Evolutionary conservation across 1,139 yeast species (phyloP).

Genomic region (Saccharomyces hybrid): DNA sequence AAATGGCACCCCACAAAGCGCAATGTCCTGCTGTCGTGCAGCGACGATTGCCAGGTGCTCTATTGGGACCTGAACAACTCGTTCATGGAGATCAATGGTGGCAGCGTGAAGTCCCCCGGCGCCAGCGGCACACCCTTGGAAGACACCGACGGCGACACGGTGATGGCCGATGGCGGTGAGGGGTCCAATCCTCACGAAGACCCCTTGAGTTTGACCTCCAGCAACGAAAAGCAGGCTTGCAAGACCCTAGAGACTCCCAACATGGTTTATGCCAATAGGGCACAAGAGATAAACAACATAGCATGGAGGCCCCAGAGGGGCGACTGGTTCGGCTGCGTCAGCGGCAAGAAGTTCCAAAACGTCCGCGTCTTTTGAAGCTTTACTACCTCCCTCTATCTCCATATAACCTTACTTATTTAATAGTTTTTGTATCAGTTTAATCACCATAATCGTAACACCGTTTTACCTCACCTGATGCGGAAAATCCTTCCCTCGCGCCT

Average conservation of each 20-base stretch:
- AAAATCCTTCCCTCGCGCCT: not conserved
- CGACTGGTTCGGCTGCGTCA: conserved; percentile 74
- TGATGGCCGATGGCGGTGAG: not conserved
- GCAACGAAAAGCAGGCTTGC: not conserved
- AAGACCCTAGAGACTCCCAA: conserved; percentile 18
- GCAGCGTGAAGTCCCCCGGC: not conserved
- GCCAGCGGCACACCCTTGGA: not conserved
- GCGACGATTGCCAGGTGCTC: conserved; percentile 86
- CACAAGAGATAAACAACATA: conserved; percentile 57
- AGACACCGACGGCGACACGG: not conserved
- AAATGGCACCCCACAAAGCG: conserved; percentile 75
- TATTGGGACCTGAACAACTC: conserved; percentile 62
- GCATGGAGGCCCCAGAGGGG: conserved; percentile 60
- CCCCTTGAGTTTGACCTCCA: conserved; percentile 4
- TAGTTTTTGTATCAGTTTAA: not conserved
- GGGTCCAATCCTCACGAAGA: conserved; percentile 8
- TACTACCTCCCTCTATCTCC: no score
- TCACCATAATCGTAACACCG: not conserved
- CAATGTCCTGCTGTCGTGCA: conserved; percentile 62
- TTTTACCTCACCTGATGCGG: not conserved
- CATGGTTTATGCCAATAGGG: conserved; percentile 22
- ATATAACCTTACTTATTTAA: no score
- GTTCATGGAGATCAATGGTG: not conserved
- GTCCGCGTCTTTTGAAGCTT: conserved; percentile 30
- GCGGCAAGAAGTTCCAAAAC: conserved; percentile 77